Evolutionary conservation across 139 green algal genomes (phyloP), one percentile per base, ranked within the genome.

Genomic region (Gonium pectorale): DNA sequence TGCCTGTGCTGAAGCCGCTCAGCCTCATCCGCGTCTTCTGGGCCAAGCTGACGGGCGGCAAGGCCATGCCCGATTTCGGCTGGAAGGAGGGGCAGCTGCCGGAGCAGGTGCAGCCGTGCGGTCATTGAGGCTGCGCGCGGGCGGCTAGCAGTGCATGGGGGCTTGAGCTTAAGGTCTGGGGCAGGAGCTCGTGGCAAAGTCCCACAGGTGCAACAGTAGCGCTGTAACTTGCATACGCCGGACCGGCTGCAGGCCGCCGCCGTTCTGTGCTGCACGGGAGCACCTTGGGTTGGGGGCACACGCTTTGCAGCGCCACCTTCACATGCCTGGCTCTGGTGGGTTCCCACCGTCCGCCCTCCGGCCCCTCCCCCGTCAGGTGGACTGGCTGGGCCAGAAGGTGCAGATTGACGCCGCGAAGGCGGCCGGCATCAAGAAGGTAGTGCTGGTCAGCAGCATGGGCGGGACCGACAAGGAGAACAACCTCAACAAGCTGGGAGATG

Each of bases 331-430:
- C n/a, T n/a, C n/a, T n/a, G n/a, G n/a, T n/a, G n/a, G n/a, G n/a
- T n/a, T n/a, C n/a, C n/a, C n/a, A n/a, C n/a, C n/a, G n/a, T n/a
- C n/a, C n/a, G n/a, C n/a, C n/a, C n/a, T n/a, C 49, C 49, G 49
- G 13, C 49, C 49, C 49, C 13, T 17, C 49, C 13, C 49, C 62
- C n/a, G 62, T 4, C 89, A 97, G 91, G 88, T 97, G 41, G 95
- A 98, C 86, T 98, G 95, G 94, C 46, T 95, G 56, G 95, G 95
- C 21, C 92, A 96, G 83, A 97, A 95, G 85, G 74, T 72, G n/a
- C 95, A 98, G 82, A 92, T 98, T 37, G 95, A 98, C 77, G 90
- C 90, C 0, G 95, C 95, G 17, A 94, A 93, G 88, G 83, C 81
- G 17, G 91, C 91, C 7, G 95, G 95, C 52, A 83, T 95, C 5